phyloP scores from a whole-genome alignment of 2,329 filamentous ascomycete genomes.

The Aspergillus calidoustus region DNA sequence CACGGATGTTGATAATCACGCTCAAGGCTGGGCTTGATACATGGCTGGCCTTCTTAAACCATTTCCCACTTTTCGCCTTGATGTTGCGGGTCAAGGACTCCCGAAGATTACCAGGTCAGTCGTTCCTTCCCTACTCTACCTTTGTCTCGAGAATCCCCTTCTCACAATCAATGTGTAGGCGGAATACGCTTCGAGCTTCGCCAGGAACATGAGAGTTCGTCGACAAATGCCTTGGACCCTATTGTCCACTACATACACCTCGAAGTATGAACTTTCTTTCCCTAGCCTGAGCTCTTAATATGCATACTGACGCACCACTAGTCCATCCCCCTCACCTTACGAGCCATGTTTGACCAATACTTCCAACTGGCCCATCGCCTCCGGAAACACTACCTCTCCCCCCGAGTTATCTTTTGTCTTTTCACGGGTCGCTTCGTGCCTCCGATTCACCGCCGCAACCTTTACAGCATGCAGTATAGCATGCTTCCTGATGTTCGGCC shows the following conservation, averaged over 20 bases:
- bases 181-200: slow-evolving; percentile 90
- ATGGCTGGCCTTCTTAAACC: slow-evolving; percentile 88
- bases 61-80: slow-evolving; percentile 94
- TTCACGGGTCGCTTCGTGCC: slow-evolving; percentile 91
- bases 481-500: slow-evolving; percentile 87
- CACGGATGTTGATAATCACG: slow-evolving; percentile 91
- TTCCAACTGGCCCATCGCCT: slow-evolving; percentile 92
- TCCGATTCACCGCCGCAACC: slow-evolving; percentile 88
- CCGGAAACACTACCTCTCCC: slow-evolving; percentile 92
- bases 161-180: slow-evolving; percentile 49
- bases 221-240: slow-evolving; percentile 45
- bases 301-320: slow-evolving; percentile 41
- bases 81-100: slow-evolving; percentile 97
- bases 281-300: neutral
- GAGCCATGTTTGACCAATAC: slow-evolving; percentile 97
- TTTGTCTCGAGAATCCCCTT: slow-evolving; percentile 12
- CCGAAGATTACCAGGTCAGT: slow-evolving; percentile 75
- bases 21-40: slow-evolving; percentile 92
- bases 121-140: slow-evolving; percentile 17
- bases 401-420: slow-evolving; percentile 83
- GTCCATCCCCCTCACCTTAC: slow-evolving; percentile 86
- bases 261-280: slow-evolving; percentile 62
- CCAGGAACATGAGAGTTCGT: slow-evolving; percentile 63
- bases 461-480: slow-evolving; percentile 97
- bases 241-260: slow-evolving; percentile 83